Evolutionary conservation across 768 basidiomycete species (phyloP), one percentile per base, ranked within the genome.

Genomic region (Asterophora parasitica): DNA sequence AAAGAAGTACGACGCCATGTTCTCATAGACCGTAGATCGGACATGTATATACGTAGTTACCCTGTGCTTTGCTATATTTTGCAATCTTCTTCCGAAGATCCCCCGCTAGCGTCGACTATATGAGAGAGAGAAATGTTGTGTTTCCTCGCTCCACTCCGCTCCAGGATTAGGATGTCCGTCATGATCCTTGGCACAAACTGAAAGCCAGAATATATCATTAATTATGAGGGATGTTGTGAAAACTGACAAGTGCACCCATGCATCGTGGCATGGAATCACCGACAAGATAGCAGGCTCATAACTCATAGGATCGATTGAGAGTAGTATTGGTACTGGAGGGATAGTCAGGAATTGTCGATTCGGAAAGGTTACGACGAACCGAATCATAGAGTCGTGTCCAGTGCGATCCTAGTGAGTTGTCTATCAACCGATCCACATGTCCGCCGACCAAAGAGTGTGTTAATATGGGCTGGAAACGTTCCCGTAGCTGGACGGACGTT

Each of bases 371-470:
- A 9, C 32, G 30, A 54, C 85, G 59, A 60, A 92, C 90, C 51
- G 92, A 96, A 66, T 99, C 96, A 63, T 99, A 99, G 28, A 98
- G 66, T 55, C 93, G 76, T 31, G 96, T 98, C 87, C 94, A 98
- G 52, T 89, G 84, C 27, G 91, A 94, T 10, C 91, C 92, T 38
- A 96, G 69, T 0, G 94, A 95, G 46, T 77, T 87, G 52, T 96
- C 85, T 53, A 99, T 88, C 37, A 99, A 72, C 39, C 84, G 74
- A 54, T 97, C 92, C n/a, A 96, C 77, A 60, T 95, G 82, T 30
- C 92, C 90, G 35, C 83, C 91, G 23, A 94, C 85, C 30, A 88
- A 75, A 35, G 74, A 77, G 53, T 94, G 89, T 0, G 92, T 93
- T 27, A 97, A 73, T 3, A 84, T 82, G 23, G 95, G 87, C 59